Evolutionary conservation across 2,329 filamentous ascomycete species (phyloP).

Genomic region (Nigrospora sphaerica): DNA sequence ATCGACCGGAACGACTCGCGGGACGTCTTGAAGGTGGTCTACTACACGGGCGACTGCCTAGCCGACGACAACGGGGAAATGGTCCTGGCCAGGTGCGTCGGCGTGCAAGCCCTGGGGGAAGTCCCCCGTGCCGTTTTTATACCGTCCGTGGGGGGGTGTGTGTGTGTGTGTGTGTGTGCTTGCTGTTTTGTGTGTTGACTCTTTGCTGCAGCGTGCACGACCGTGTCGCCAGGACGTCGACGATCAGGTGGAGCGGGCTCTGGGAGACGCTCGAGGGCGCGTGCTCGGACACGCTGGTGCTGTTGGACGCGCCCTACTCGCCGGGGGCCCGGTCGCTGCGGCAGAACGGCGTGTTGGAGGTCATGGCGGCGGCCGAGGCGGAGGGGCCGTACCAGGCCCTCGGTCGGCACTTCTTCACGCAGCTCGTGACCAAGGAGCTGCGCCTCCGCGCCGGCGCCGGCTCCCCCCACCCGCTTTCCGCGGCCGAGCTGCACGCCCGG

Average conservation of each 20-base stretch:
- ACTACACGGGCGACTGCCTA: conserved; percentile 49
- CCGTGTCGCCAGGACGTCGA: conserved; percentile 30
- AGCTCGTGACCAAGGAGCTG: conserved; percentile 41
- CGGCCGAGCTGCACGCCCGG: conserved; percentile 46
- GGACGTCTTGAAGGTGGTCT: conserved; percentile 51
- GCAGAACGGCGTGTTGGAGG: conserved; percentile 46
- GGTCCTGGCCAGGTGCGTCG: conserved; percentile 46
- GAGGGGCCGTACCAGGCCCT: conserved; percentile 42
- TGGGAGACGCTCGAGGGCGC: conserved; percentile 51
- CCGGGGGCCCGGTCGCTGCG: conserved; percentile 45
- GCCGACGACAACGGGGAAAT: conserved; percentile 49
- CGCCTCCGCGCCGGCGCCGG: conserved; percentile 37
- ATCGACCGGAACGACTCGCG: conserved; percentile 45
- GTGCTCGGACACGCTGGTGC: conserved; percentile 45
- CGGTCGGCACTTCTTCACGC: conserved; percentile 45
- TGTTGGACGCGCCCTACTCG: conserved; percentile 54
- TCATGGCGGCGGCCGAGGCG: conserved; percentile 48
- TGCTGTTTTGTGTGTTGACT: neutral
- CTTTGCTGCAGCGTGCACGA: conserved; percentile 35
- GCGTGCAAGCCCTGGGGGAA: neutral
- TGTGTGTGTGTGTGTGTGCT: too few species aligned
- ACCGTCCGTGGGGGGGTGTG: too few species aligned
- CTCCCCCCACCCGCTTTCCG: conserved; percentile 37
- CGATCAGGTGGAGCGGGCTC: conserved; percentile 48
- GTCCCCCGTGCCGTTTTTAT: neutral